Evolutionary conservation across 805 yeast species (phyloP), one percentile per base, ranked within the genome.

Genomic region (Candida quercuum): DNA sequence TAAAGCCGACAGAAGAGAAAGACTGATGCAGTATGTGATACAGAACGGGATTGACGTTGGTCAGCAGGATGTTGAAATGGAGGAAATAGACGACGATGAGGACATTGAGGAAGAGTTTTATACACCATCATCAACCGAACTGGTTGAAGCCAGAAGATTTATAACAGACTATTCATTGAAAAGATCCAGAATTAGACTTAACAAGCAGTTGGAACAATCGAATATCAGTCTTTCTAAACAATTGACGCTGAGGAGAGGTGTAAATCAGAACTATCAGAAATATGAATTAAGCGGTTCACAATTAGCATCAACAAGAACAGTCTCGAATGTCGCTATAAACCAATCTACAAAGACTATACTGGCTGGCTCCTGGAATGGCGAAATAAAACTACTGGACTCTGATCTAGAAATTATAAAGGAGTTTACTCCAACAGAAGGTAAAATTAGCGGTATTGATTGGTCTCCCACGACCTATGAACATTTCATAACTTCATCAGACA

Each of bases 301-400:
- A 53, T 59, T 82, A 15, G 74, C 81, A 2, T 78, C 85, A 16
- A 66, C 71, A 3, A 64, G 96, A 40, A 86, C 95, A 4, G 68
- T 84, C 0, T 80, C 95, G 0, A 56, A 66, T 2, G 74, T 80
- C 1, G 49, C 74, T 6, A 66, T 74, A 16, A 48, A 46, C 40
- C 65, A 76, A 5, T 59, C 63, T 0, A 56, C 63, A 4, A 30
- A 49, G 2, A 36, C 44, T 3, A 57, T 85, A 3, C 82, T 86
- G 0, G 66, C 77, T 12, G 93, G 88, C 0, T 83, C 93, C 26
- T 91, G 98, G 97, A 76, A 80, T 43, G 97, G 97, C 4, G 67
- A 68, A 20, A 48, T 86, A 5, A 71, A 69, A 42, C 43, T 86
- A 1, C 29, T 82, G n/a, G 57, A 71, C 32, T 46, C 59, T 0